Percentiles rank a stretch among this genome's conserved stretches.
These are phyloP conservation scores for Butyriboletus appendiculatus DNA, from an alignment of 1,284 basidiomycete genomes.

Conservation along the genomic window DNA sequence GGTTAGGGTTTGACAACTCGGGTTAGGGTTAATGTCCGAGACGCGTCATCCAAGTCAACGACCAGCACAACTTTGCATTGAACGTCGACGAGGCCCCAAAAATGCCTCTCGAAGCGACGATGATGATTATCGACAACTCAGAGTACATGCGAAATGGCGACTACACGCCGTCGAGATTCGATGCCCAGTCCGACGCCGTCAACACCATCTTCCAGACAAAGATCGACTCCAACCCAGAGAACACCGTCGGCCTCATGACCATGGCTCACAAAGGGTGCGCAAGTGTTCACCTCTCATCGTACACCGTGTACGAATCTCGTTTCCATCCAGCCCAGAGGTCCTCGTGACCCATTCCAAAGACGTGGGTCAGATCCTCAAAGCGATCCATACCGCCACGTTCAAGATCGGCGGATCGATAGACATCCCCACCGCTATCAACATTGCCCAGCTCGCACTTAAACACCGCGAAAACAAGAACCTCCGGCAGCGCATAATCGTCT, in stretches of 20 bases:
- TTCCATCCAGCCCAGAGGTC: slow-evolving; percentile 76
- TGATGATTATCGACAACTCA: slow-evolving; percentile 92
- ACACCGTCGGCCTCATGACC: slow-evolving; percentile 96
- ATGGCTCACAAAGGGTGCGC: slow-evolving; percentile 93
- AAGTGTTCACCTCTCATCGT: background rate
- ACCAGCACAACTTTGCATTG: slow-evolving; percentile 18
- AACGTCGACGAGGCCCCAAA: slow-evolving; percentile 36
- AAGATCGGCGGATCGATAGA: slow-evolving; percentile 82
- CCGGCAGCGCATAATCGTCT: slow-evolving; percentile 92
- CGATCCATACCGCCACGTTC: slow-evolving; percentile 67
- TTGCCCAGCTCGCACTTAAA: slow-evolving; percentile 96
- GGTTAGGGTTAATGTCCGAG: slow-evolving; percentile 20
- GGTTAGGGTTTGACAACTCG: slow-evolving; percentile 11
- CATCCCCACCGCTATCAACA: slow-evolving; percentile 87
- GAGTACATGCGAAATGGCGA: slow-evolving; percentile 98
- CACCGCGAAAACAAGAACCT: slow-evolving; percentile 99
- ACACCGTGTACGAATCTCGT: background rate
- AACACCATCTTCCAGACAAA: slow-evolving; percentile 92
- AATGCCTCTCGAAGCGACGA: slow-evolving; percentile 94
- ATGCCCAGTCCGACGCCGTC: slow-evolving; percentile 92
- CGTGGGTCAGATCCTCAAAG: slow-evolving; percentile 87
- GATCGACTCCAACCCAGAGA: slow-evolving; percentile 95
- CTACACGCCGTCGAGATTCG: slow-evolving; percentile 85
- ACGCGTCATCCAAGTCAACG: slow-evolving; percentile 28
- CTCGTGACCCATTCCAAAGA: slow-evolving; percentile 96